A percentile compares a stretch with the other conserved stretches of the same genome.
phyloP scores from a whole-genome alignment of 140 eudicot genomes.

The Senecio squalidus region DNA sequence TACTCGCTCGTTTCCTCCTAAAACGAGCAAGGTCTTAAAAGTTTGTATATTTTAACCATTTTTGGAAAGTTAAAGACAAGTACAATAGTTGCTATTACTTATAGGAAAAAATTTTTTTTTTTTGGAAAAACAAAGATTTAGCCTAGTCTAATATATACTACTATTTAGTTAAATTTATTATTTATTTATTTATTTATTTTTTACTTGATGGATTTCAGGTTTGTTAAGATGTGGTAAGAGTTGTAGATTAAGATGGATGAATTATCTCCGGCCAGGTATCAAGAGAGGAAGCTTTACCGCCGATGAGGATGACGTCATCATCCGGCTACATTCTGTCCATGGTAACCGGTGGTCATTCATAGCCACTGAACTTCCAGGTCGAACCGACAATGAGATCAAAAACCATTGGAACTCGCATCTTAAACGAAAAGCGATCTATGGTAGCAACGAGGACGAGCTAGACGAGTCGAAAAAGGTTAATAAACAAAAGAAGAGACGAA shows the following conservation, averaged over 20 bases:
- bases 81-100: too few species aligned
- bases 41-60: too few species aligned
- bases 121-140: too few species aligned
- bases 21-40: too few species aligned
- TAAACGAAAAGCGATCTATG: neutral
- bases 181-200: neutral
- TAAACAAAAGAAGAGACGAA: neutral
- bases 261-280: constrained; percentile 36
- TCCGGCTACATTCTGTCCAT: constrained; percentile 27
- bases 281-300: constrained; percentile 38
- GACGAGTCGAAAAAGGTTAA: neutral
- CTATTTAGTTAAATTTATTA: too few species aligned
- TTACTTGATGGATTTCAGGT: constrained; percentile 5
- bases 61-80: too few species aligned
- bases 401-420: constrained; percentile 29
- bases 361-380: constrained; percentile 22
- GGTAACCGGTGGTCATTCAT: constrained; percentile 34
- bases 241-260: constrained; percentile 40
- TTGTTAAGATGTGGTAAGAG: constrained; percentile 38
- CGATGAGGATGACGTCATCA: constrained; percentile 31
- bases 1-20: too few species aligned
- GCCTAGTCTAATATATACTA: too few species aligned
- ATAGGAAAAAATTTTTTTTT: too few species aligned
- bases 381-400: constrained; percentile 36
- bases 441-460: neutral